Evolutionary conservation across 2,329 filamentous ascomycete species (phyloP).

Genomic region (Fusarium papillatum): DNA sequence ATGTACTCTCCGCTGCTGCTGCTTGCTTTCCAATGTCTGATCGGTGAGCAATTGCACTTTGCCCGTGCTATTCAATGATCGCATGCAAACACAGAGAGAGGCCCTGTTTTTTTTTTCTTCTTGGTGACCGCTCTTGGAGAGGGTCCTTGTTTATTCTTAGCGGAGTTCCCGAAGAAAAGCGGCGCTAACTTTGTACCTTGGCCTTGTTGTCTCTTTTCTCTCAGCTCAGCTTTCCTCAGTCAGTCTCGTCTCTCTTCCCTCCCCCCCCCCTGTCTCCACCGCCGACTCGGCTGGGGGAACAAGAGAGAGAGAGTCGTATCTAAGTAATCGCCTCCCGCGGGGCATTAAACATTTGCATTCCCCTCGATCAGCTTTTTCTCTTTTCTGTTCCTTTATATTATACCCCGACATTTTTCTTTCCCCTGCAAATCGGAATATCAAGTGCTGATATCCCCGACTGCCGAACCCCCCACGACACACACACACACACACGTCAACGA

Average conservation of each 20-base stretch:
- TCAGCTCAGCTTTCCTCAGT: not conserved
- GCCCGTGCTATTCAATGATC: too few relatives aligned
- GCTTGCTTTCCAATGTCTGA: not conserved
- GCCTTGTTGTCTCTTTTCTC: constrained; percentile 36
- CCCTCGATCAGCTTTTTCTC: too few relatives aligned
- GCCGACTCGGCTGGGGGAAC: not conserved
- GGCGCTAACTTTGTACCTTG: not conserved
- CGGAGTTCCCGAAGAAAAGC: not conserved
- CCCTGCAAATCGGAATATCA: not conserved
- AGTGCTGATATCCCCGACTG: not conserved
- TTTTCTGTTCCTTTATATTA: not conserved
- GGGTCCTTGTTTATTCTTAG: not conserved
- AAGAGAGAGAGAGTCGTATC: not conserved
- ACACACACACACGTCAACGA: not conserved
- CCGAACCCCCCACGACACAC: not conserved
- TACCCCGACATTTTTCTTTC: not conserved
- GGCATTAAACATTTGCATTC: not conserved
- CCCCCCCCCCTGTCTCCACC: constrained; percentile 21
- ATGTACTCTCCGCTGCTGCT: too few relatives aligned
- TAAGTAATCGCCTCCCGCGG: constrained; percentile 5
- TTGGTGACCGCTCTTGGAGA: not conserved
- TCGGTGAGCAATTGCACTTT: not conserved
- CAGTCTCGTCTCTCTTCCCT: not conserved
- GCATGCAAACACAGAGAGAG: not conserved
- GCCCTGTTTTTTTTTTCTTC: not conserved